Evolutionary conservation across 2,329 filamentous ascomycete species (phyloP), one percentile per base, ranked within the genome.

Genomic region (Aspergillus costaricaensis): DNA sequence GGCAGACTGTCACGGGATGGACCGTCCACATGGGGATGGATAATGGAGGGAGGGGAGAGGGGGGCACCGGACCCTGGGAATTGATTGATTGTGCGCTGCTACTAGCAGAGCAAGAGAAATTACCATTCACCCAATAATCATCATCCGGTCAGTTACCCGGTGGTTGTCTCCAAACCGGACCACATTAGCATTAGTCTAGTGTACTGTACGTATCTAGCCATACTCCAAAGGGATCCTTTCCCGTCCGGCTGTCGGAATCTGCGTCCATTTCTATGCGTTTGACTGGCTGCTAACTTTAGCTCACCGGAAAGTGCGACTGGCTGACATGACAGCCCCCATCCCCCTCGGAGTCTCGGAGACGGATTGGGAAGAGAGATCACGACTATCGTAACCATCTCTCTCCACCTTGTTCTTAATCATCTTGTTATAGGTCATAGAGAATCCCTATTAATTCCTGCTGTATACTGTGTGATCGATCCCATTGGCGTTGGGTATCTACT

Each of bases 201-300:
- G 10, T 12, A 30, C 10, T 12, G 27, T 30, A 30, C 10, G 9
- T 30, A 30, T 10, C 32, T 36, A 36, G 32, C 56, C 54, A 43
- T 43, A 36, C 53, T 53, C 49, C 25, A 50, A 61, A 21, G 25
- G 52, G 52, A 54, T 57, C 25, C 27, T 60, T 62, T 62, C 59
- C 62, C 62, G 57, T 50, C 39, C 58, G 44, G 58, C 39, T 38
- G 19, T 32, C 36, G 55, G 32, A 48, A 30, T 12, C 32, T 36
- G 43, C 25, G 43, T 5, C 41, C 10, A 15, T 14, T 36, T 4
- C 19, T 14, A 57, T 30, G 25, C 17, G 57, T 54, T 57, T 50
- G 41, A 57, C 59, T 56, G 55, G 48, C 38, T 61, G 55, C 59
- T 58, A 52, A 55, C 51, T 57, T 61, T 59, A 48, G 38, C 51